Base-by-base conservation (phyloP, 768 basidiomycete genomes). In the Leccinellum rugosiceps region DNA sequence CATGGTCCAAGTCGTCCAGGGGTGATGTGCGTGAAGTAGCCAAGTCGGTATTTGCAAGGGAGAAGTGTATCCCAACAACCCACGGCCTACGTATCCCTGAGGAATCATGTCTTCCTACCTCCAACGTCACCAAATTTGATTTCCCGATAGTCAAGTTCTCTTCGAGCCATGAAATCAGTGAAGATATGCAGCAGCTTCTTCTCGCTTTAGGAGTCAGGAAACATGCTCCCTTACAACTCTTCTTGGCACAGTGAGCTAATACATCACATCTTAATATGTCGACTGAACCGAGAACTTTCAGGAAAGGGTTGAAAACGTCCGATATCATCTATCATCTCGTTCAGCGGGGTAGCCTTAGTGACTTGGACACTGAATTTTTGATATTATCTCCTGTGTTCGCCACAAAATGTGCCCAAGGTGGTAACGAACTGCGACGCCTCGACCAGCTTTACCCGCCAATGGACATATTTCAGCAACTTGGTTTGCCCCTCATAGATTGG, bases 401-500 rank as follows among this genome's bases (percentile, higher is more conserved):
- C 35, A 3, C 35, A 35, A 35, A 35, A 17, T 6, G 35, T 15
- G 10, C 14, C 14, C 32, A 31, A 31, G 17, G 35, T 35, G 35
- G 7, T 35, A 9, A 3, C 8, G 17, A 17, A 35, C 35, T 35
- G 30, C 30, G 30, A 31, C 15, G 17, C 35, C 35, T 35, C 80
- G 82, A 57, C 35, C 35, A 17, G 8, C 76, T 98, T 13, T 97
- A 94, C 66, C 94, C 96, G 63, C 95, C 96, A 0, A 59, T 81
- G 0, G 83, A 86, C 28, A 74, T 76, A 2, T 83, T 94, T 53
- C 79, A 88, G 9, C 76, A 81, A 46, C 76, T 98, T 8, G 80
- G 80, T 3, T 69, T 98, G 8, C 91, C 92, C 2, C 66, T 95
- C 4, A 78, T 98, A 34, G 91, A 93, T 60, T 97, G 94, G 94